These are phyloP conservation scores for Aspergillus egyptiacus DNA, from an alignment of 495 filamentous ascomycete species.

Conservation along the genomic window DNA sequence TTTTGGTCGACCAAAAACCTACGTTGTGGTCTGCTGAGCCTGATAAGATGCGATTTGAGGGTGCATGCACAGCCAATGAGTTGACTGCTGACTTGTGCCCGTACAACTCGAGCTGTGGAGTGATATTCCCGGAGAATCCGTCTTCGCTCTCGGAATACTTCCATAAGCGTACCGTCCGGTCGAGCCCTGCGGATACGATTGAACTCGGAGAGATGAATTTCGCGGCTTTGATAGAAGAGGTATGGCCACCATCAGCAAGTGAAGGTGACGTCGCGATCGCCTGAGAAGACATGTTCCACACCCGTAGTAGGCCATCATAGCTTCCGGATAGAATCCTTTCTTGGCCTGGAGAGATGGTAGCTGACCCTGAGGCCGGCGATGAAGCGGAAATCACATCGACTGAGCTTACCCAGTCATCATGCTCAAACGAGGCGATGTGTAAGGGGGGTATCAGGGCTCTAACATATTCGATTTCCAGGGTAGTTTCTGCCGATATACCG, in stretches of 20 bases:
- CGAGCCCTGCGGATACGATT: constrained; percentile 74
- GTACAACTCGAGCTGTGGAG: constrained; percentile 76
- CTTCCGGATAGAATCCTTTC: constrained; percentile 79
- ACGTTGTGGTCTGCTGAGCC: constrained; percentile 74
- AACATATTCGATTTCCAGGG: constrained; percentile 85
- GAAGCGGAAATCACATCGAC: constrained; percentile 75
- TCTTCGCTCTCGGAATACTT: constrained; percentile 66
- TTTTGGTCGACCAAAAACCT: constrained; percentile 77
- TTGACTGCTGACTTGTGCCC: constrained; percentile 75
- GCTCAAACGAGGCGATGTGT: constrained; percentile 81
- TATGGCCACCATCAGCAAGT: constrained; percentile 62
- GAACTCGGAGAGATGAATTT: constrained; percentile 72
- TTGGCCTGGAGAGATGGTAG: constrained; percentile 39
- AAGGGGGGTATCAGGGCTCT: constrained; percentile 81
- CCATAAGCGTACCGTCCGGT: constrained; percentile 81
- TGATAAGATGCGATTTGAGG: constrained; percentile 71
- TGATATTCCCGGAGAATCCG: constrained; percentile 54
- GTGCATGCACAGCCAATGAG: constrained; percentile 67
- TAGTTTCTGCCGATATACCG: constrained; percentile 82
- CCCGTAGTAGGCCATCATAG: constrained; percentile 78
- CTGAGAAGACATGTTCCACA: constrained; percentile 85
- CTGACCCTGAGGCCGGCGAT: constrained; percentile 54
- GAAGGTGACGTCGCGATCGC: constrained; percentile 63
- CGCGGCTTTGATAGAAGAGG: constrained; percentile 66
- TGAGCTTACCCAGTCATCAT: constrained; percentile 94